These are phyloP conservation scores for Sugiyamaella smithiae DNA, from an alignment of 805 yeast species.

Conservation along the genomic window DNA sequence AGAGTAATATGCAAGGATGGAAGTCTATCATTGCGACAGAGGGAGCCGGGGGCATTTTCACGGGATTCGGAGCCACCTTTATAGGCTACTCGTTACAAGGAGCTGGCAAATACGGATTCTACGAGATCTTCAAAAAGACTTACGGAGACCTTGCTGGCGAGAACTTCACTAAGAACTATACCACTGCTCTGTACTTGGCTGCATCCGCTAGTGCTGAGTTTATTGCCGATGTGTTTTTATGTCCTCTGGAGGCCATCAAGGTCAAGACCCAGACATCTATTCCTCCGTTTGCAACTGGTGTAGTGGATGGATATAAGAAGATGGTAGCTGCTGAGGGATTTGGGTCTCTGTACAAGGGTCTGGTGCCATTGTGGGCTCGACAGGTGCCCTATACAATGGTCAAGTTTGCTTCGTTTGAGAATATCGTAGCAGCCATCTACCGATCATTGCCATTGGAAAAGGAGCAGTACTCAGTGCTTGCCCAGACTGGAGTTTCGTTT, in stretches of 20 bases:
- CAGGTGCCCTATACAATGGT: slow-evolving; percentile 99
- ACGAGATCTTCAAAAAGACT: slow-evolving; percentile 82
- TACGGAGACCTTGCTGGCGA: slow-evolving; percentile 69
- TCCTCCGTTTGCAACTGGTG: slow-evolving; percentile 73
- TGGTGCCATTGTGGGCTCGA: slow-evolving; percentile 91
- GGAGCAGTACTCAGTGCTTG: slow-evolving; percentile 62
- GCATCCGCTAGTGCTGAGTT: slow-evolving; percentile 95
- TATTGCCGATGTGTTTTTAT: slow-evolving; percentile 81
- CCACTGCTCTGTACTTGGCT: slow-evolving; percentile 70
- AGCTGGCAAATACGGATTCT: slow-evolving; percentile 95
- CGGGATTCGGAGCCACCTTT: slow-evolving; percentile 90
- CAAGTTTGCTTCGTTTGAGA: slow-evolving; percentile 92
- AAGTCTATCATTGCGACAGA: slow-evolving; percentile 64
- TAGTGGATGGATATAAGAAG: slow-evolving; percentile 63
- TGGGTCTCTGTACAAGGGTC: slow-evolving; percentile 78
- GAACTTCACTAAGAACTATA: slow-evolving; percentile 56
- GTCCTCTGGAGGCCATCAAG: slow-evolving; percentile 95
- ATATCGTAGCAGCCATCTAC: slow-evolving; percentile 80
- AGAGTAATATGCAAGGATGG: slow-evolving; percentile 81
- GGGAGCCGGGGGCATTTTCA: slow-evolving; percentile 73
- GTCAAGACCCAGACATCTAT: slow-evolving; percentile 90
- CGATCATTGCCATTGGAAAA: slow-evolving; percentile 67
- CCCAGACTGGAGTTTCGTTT: slow-evolving; percentile 94
- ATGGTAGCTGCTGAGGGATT: slow-evolving; percentile 67
- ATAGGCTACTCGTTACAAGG: slow-evolving; percentile 95